phyloP scores from a whole-genome alignment of 139 green algal genomes.

The Yamagishiella unicocca region DNA sequence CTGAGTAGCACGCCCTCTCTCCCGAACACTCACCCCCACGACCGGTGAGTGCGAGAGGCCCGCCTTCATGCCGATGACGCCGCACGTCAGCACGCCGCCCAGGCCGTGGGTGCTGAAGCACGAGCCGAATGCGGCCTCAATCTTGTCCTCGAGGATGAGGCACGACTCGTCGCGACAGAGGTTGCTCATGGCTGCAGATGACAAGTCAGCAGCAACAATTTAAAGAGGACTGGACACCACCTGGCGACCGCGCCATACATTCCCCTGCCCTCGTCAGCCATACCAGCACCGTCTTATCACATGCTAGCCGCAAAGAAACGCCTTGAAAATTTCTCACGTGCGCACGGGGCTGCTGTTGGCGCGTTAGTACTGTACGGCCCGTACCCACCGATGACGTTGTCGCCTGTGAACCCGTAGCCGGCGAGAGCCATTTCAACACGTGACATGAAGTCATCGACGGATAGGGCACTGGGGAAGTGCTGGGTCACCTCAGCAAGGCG shows the following conservation, averaged over 20 bases:
- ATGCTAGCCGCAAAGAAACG: neutral
- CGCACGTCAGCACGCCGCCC: conserved; percentile 88
- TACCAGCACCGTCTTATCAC: neutral
- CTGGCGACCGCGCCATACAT: neutral
- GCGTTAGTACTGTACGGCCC: neutral
- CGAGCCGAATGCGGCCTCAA: conserved; percentile 83
- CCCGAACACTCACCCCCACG: conserved; percentile 48
- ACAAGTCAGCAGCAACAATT: neutral
- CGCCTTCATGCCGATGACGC: conserved; percentile 80
- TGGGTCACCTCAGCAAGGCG: conserved; percentile 54
- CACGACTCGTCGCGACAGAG: conserved; percentile 93
- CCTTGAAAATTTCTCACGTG: neutral
- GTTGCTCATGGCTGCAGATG: conserved; percentile 80
- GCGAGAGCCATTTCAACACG: conserved; percentile 81
- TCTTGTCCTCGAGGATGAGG: conserved; percentile 80
- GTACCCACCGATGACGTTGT: conserved; percentile 61
- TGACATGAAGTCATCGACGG: conserved; percentile 84
- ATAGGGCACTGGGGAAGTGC: conserved; percentile 78
- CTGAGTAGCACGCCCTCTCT: conserved; percentile 81
- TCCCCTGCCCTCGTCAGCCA: neutral
- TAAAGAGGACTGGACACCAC: neutral
- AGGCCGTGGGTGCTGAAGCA: conserved; percentile 89
- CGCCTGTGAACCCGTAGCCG: conserved; percentile 78
- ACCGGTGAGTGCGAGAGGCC: conserved; percentile 72
- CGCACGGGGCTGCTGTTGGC: neutral